Percentiles rank a stretch among this genome's conserved stretches.
Evolutionary conservation across 1,284 basidiomycete genomes (phyloP).

Genomic region (Porodaedalea pini): DNA sequence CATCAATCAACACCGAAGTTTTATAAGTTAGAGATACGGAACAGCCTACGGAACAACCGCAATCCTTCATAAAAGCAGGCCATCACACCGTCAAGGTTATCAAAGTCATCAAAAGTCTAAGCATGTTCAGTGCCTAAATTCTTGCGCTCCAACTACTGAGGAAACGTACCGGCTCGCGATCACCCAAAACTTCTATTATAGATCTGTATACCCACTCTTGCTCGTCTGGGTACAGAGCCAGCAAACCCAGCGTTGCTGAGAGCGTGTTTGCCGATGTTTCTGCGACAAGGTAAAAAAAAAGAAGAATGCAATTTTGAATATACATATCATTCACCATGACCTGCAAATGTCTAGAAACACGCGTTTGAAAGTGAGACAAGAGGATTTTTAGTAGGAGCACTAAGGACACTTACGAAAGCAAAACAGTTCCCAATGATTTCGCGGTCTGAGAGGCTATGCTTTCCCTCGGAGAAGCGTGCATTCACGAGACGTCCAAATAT

Average conservation of each 20-base stretch:
- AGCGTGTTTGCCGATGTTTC: constrained; percentile 24
- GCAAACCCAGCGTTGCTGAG: constrained; percentile 21
- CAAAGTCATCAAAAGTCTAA: constrained; percentile 22
- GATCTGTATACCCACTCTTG: constrained; percentile 22
- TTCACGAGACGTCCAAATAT: constrained; percentile 18
- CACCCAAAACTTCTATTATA: constrained; percentile 16
- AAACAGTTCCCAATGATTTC: constrained; percentile 24
- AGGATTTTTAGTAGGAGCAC: too few relatives aligned
- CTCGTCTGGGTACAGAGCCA: constrained; percentile 22
- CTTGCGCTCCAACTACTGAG: background rate
- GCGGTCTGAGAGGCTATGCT: constrained; percentile 13
- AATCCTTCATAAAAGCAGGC: constrained; percentile 22
- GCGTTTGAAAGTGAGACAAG: too few relatives aligned
- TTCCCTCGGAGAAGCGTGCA: constrained; percentile 16
- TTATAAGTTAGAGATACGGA: background rate
- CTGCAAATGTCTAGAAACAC: constrained; percentile 18
- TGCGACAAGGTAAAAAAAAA: background rate
- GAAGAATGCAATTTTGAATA: background rate
- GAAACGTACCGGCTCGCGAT: constrained; percentile 16
- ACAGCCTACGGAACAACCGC: constrained; percentile 18
- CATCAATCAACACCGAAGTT: background rate
- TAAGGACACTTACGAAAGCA: constrained; percentile 15
- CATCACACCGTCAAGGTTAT: constrained; percentile 16
- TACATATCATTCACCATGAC: constrained; percentile 18
- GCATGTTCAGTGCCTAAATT: background rate